A percentile compares a stretch with the other conserved stretches of the same genome.
Conservation (phyloP, 2,329 filamentous ascomycete genomes). For the Hypoxylon rubiginosum region DNA sequence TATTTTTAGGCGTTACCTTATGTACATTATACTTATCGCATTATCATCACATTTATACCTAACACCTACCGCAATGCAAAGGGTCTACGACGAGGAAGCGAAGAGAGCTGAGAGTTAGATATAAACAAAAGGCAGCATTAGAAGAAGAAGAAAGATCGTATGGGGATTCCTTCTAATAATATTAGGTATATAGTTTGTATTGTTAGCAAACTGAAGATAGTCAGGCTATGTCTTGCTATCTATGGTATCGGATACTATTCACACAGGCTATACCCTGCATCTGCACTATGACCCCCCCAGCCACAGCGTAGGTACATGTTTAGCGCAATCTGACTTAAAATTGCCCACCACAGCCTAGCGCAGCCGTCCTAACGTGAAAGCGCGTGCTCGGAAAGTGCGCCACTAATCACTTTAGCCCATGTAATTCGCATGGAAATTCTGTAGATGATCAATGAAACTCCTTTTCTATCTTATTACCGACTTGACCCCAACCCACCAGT, state of each 20-base stretch:
- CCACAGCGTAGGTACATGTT: slow-evolving; percentile 10
- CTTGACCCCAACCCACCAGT: slow-evolving; percentile 15
- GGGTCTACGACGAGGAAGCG: neutral
- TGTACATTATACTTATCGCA: neutral
- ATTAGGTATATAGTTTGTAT: neutral
- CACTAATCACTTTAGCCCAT: slow-evolving; percentile 29
- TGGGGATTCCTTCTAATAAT: neutral
- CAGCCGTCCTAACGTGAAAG: slow-evolving; percentile 16
- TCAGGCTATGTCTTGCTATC: slow-evolving; percentile 2
- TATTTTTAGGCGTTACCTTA: slow-evolving; percentile 23
- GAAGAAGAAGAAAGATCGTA: neutral
- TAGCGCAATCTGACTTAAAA: slow-evolving; percentile 19
- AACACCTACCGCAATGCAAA: neutral
- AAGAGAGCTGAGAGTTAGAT: neutral
- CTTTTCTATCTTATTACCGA: slow-evolving; percentile 33
- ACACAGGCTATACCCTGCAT: slow-evolving; percentile 9
- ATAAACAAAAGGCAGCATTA: neutral
- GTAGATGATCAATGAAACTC: slow-evolving; percentile 33
- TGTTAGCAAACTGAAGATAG: slow-evolving; percentile 6
- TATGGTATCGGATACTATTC: slow-evolving; percentile 1
- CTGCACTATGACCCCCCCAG: slow-evolving; percentile 16
- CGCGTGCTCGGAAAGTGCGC: slow-evolving; percentile 30
- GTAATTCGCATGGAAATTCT: slow-evolving; percentile 15
- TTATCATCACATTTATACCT: neutral
- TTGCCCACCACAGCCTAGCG: slow-evolving; percentile 33